Evolutionary conservation across 140 eudicot genomes (phyloP), one percentile per base, ranked within the genome.

Genomic region (Erigeron philadelphicus): DNA sequence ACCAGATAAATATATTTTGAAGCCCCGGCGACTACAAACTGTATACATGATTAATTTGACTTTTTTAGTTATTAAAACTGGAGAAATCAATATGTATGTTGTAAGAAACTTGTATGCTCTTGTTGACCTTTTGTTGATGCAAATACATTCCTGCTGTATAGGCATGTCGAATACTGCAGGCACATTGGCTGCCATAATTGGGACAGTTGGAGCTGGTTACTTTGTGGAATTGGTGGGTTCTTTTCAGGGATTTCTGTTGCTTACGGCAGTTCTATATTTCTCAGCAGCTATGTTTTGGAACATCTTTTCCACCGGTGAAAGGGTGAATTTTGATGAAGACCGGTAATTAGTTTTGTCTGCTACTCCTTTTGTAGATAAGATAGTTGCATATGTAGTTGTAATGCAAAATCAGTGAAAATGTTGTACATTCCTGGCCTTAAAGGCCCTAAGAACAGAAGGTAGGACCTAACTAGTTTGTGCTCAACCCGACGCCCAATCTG

Each of bases 141-240:
- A 53, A 52, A 73, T 18, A 53, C 11, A 18, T 54, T 25, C 0
- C 19, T 71, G 73, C 75, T 49, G n/a, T 72, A 55, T 81, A 92
- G 98, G 98, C 50, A 72, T 92, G 70, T 86, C 98, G 42, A 92
- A 88, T 74, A 92, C 98, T 0, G 96, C 92, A 10, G 98, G 98
- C 48, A 88, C 98, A 0, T 69, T 84, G 18, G 98, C 98, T 50
- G 98, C 98, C 53, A 92, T 92, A 60, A 44, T 86, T 21, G 98
- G 98, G 71, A 92, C 98, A 8, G 96, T 92, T 68, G 98, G 98
- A 68, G 96, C 98, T 62, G 98, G 98, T 44, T 92, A 31, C 75
- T 92, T 92, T 73, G 98, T 88, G 4, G 96, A 92, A 73, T 56
- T 88, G 76, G 80, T 84, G 62, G 98, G 98, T 64, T 92, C 98